Conservation (phyloP, 2,329 filamentous ascomycete species). For the Fusarium sp. region DNA sequence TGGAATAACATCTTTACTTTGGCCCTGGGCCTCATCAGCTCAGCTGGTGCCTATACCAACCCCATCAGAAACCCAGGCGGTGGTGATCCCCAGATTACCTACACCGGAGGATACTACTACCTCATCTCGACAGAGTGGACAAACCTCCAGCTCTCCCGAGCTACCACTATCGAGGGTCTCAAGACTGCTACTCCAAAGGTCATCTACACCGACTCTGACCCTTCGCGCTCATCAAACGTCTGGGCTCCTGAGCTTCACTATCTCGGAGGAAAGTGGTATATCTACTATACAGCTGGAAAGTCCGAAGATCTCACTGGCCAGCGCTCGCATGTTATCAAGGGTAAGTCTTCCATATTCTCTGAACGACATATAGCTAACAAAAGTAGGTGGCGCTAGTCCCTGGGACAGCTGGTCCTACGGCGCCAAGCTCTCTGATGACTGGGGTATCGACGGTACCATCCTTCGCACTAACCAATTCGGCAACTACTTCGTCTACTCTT, state of each 20-base stretch:
- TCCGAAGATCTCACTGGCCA: slow-evolving; percentile 57
- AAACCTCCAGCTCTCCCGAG: slow-evolving; percentile 62
- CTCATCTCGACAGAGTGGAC: slow-evolving; percentile 65
- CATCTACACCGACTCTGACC: slow-evolving; percentile 59
- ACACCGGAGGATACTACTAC: slow-evolving; percentile 64
- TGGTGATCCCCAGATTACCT: slow-evolving; percentile 63
- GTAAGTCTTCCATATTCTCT: slow-evolving; percentile 39
- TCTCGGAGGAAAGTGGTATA: slow-evolving; percentile 59
- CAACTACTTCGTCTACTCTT: slow-evolving; percentile 66
- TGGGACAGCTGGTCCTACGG: slow-evolving; percentile 62
- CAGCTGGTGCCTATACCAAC: slow-evolving; percentile 56
- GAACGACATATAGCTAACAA: fast-evolving
- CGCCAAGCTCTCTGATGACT: slow-evolving; percentile 56
- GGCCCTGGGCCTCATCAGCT: slow-evolving; percentile 21
- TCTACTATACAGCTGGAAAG: slow-evolving; percentile 65
- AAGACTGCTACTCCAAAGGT: slow-evolving; percentile 61
- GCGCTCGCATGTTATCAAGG: slow-evolving; percentile 61
- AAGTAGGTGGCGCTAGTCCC: slow-evolving; percentile 58
- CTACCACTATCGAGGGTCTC: slow-evolving; percentile 63
- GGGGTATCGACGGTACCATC: slow-evolving; percentile 64
- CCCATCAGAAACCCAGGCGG: slow-evolving; percentile 60
- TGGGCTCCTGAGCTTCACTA: slow-evolving; percentile 68
- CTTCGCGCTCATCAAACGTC: slow-evolving; percentile 62
- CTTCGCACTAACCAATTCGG: slow-evolving; percentile 56
- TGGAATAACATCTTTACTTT: slow-evolving; percentile 21